A percentile compares a stretch with the other conserved stretches of the same genome.
Evolutionary conservation across 179 eudicot species (phyloP).

Genomic region (Silene vulgaris): DNA sequence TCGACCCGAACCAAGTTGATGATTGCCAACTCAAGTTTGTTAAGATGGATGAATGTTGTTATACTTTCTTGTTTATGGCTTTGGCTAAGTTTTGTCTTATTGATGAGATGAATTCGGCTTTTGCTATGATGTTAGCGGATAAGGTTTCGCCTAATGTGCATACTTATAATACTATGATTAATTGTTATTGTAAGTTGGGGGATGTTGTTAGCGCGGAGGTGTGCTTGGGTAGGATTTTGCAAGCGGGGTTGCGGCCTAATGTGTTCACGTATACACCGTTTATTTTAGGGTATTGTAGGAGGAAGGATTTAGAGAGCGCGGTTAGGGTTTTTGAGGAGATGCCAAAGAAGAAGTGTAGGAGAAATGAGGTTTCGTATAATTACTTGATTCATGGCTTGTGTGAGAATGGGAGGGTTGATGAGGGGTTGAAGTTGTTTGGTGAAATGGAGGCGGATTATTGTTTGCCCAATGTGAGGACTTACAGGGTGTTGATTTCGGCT

Average conservation of each 20-base stretch:
- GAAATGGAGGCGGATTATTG: conserved; percentile 52
- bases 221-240: conserved; percentile 50
- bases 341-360: conserved; percentile 51
- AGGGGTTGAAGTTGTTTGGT: conserved; percentile 48
- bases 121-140: conserved; percentile 48
- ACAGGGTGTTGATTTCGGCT: conserved; percentile 53
- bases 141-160: conserved; percentile 54
- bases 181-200: conserved; percentile 62
- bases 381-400: conserved; percentile 67
- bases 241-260: conserved; percentile 56
- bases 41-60: conserved; percentile 45
- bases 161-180: conserved; percentile 61
- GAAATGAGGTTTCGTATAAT: conserved; percentile 71
- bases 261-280: conserved; percentile 63
- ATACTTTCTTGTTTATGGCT: conserved; percentile 53
- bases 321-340: conserved; percentile 43
- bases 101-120: conserved; percentile 54
- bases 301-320: conserved; percentile 54
- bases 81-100: conserved; percentile 53
- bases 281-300: conserved; percentile 64
- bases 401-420: conserved; percentile 49
- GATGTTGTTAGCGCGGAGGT: conserved; percentile 43
- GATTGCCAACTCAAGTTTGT: conserved; percentile 17
- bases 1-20: conserved; percentile 28
- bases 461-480: conserved; percentile 56